Conservation (phyloP, 2,329 filamentous ascomycete genomes). For the Trichoderma sp. region DNA sequence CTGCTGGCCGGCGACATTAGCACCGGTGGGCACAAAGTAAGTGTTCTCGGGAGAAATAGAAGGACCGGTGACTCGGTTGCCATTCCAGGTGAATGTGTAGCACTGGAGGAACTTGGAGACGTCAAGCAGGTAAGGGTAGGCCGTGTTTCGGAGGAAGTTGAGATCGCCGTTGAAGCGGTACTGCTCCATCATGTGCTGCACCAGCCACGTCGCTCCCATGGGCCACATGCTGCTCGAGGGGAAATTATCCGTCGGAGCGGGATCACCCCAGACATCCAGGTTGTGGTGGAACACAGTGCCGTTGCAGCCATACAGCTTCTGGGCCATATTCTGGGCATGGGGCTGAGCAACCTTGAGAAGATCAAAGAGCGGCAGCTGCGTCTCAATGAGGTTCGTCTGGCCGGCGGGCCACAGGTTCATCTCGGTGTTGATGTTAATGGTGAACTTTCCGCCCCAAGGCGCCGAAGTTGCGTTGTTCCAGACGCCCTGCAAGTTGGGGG, state of each 20-base stretch:
- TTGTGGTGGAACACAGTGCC: slow-evolving; percentile 35
- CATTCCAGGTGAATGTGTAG: slow-evolving; percentile 31
- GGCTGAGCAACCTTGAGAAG: slow-evolving; percentile 30
- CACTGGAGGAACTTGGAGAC: slow-evolving; percentile 35
- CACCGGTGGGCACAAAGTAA: slow-evolving; percentile 23
- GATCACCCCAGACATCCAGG: slow-evolving; percentile 34
- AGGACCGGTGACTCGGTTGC: slow-evolving; percentile 28
- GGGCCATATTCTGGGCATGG: slow-evolving; percentile 32
- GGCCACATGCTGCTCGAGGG: slow-evolving; percentile 35
- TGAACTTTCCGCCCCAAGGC: slow-evolving; percentile 45
- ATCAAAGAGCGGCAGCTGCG: slow-evolving; percentile 36
- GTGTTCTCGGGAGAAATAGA: slow-evolving; percentile 31
- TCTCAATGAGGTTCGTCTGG: slow-evolving; percentile 34
- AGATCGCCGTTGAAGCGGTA: slow-evolving; percentile 34
- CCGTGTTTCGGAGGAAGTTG: slow-evolving; percentile 23
- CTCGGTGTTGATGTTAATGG: slow-evolving; percentile 47
- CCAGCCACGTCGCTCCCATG: slow-evolving; percentile 41
- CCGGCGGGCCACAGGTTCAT: slow-evolving; percentile 47
- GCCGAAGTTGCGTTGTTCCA: slow-evolving; percentile 27
- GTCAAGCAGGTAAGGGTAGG: slow-evolving; percentile 31
- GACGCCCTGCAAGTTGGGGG: slow-evolving; percentile 30
- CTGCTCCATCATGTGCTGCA: slow-evolving; percentile 39
- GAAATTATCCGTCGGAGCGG: slow-evolving; percentile 31
- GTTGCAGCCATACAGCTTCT: slow-evolving; percentile 33
- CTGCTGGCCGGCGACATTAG: neutral